Evolutionary conservation across 805 yeast species (phyloP).

Genomic region (Priceomyces fermenticarens): DNA sequence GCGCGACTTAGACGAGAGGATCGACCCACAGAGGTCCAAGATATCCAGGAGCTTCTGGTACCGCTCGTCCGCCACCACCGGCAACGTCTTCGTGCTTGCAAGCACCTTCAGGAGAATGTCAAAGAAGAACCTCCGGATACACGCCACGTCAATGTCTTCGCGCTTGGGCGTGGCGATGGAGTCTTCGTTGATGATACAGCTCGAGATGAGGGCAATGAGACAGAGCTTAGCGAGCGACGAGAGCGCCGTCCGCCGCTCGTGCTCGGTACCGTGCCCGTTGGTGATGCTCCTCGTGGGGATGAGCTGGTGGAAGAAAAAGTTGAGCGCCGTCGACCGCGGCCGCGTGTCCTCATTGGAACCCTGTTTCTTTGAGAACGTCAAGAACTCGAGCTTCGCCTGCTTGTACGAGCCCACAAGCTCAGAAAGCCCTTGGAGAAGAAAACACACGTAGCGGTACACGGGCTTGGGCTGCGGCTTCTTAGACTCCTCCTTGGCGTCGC

Average conservation of each 20-base stretch:
- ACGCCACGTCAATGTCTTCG: constrained; percentile 67
- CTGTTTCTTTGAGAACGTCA: constrained; percentile 67
- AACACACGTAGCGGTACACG: constrained; percentile 63
- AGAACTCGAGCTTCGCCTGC: constrained; percentile 75
- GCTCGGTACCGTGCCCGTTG: constrained; percentile 35
- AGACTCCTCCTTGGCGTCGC: constrained; percentile 11
- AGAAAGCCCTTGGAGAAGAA: constrained; percentile 61
- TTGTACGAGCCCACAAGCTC: constrained; percentile 79
- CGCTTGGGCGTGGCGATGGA: constrained; percentile 43
- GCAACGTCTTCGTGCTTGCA: constrained; percentile 42
- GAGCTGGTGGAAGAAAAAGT: constrained; percentile 73
- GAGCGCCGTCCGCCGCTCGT: constrained; percentile 52
- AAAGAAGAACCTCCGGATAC: constrained; percentile 68
- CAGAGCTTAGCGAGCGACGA: constrained; percentile 62
- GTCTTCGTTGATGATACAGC: constrained; percentile 49
- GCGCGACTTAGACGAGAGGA: constrained; percentile 42
- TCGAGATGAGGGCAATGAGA: constrained; percentile 60
- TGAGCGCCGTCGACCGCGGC: constrained; percentile 75
- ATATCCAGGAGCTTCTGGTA: constrained; percentile 56
- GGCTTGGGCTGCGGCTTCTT: constrained; percentile 24
- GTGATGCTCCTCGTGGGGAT: constrained; percentile 52
- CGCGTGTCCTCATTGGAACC: constrained; percentile 40
- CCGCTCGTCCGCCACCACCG: constrained; percentile 36
- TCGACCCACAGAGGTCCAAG: constrained; percentile 45
- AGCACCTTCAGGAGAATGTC: constrained; percentile 65